phyloP scores from a whole-genome alignment of 108 stramenopile genomes.

The Discostella pseudostelligera region DNA sequence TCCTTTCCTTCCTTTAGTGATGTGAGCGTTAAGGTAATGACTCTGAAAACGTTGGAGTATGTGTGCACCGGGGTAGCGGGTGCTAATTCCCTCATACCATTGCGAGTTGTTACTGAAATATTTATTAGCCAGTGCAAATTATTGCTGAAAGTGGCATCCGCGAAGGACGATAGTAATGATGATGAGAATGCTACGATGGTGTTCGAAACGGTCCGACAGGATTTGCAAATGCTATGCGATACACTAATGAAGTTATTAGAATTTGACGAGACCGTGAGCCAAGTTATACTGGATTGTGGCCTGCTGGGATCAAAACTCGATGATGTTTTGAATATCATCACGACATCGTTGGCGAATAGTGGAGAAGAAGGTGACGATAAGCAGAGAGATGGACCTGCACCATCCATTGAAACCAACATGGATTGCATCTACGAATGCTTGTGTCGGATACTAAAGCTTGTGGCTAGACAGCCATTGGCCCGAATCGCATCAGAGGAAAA shows the following conservation, averaged over 20 bases:
- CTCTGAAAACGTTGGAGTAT: conserved; percentile 90
- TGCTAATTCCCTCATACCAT: conserved; percentile 66
- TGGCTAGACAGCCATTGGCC: conserved; percentile 43
- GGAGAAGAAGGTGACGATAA: conserved; percentile 6
- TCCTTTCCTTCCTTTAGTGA: conserved; percentile 84
- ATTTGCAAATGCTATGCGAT: conserved; percentile 81
- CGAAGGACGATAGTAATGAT: conserved; percentile 10
- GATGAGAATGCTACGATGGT: conserved; percentile 10
- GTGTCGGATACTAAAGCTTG: conserved; percentile 45
- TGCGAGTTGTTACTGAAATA: conserved; percentile 75
- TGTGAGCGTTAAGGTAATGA: conserved; percentile 83
- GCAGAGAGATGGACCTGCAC: conserved; percentile 8
- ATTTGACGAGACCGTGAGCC: conserved; percentile 82
- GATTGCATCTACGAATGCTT: conserved; percentile 42
- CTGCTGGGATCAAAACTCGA: conserved; percentile 61
- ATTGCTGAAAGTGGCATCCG: conserved; percentile 49
- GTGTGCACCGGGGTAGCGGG: conserved; percentile 83
- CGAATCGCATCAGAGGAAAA: conserved; percentile 24
- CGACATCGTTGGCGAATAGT: conserved; percentile 32
- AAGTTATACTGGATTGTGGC: conserved; percentile 70
- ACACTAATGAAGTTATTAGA: conserved; percentile 86
- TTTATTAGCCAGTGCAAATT: conserved; percentile 78
- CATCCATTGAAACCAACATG: conserved; percentile 20
- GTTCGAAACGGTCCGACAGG: conserved; percentile 45
- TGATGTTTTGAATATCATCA: conserved; percentile 54